These are phyloP conservation scores for Protomyces arabidopsidicola DNA, from an alignment of 1,139 yeast species.

Conservation along the genomic window DNA sequence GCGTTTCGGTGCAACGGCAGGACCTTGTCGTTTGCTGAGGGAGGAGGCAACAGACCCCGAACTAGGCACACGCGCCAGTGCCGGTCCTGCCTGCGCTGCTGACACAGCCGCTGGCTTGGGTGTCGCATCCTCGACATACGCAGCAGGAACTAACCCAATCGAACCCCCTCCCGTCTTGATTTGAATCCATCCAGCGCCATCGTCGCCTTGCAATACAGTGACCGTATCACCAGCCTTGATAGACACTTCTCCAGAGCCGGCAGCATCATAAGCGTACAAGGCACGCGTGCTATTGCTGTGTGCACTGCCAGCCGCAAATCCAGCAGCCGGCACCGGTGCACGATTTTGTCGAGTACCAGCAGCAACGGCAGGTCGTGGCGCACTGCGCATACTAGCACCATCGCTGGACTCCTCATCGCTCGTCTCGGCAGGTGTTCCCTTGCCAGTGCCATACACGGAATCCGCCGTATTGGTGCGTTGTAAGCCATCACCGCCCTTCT, in stretches of 20 bases:
- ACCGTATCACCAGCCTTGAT: conserved; percentile 60
- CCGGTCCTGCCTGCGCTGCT: not conserved
- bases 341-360: conserved; percentile 1
- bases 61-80: not conserved
- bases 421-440: not conserved
- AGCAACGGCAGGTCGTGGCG: conserved; percentile 26
- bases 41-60: conserved; percentile 29
- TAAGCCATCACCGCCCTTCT: conserved; percentile 21
- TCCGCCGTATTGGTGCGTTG: conserved; percentile 12
- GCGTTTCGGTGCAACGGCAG: conserved; percentile 76
- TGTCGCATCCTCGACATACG: conserved; percentile 57
- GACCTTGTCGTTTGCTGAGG: conserved; percentile 54
- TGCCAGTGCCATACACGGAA: conserved; percentile 11
- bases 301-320: conserved; percentile 21
- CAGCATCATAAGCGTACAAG: conserved; percentile 58
- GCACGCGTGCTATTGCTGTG: conserved; percentile 42
- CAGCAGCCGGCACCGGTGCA: conserved; percentile 20
- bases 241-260: conserved; percentile 70
- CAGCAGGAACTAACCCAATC: conserved; percentile 80
- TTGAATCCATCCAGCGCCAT: conserved; percentile 91
- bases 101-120: not conserved
- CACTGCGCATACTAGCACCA: conserved; percentile 4
- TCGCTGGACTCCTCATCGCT: conserved; percentile 4
- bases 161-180: conserved; percentile 45
- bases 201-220: conserved; percentile 60